Percentiles rank a stretch among this genome's conserved stretches.
These are phyloP conservation scores for Euphorbia tirucalli DNA, from an alignment of 345 rosid species.

Conservation along the genomic window DNA sequence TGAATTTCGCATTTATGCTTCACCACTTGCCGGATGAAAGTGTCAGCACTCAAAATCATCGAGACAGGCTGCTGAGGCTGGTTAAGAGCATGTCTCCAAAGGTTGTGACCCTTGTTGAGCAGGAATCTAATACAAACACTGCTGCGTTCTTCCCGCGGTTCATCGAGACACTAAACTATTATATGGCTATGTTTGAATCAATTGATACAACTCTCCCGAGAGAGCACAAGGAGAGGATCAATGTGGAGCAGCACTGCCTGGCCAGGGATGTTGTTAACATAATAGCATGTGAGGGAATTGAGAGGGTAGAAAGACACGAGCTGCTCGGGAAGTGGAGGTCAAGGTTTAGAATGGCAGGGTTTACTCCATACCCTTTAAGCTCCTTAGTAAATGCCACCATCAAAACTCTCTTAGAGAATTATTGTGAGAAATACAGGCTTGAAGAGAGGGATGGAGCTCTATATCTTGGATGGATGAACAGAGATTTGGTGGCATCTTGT, in stretches of 20 bases:
- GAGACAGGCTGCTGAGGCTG: constrained; percentile 65
- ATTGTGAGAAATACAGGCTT: constrained; percentile 56
- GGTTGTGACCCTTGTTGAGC: constrained; percentile 90
- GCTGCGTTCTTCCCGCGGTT: constrained; percentile 81
- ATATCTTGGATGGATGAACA: constrained; percentile 82
- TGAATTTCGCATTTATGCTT: constrained; percentile 80
- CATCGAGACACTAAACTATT: constrained; percentile 66
- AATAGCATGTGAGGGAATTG: constrained; percentile 83
- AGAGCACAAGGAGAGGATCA: constrained; percentile 73
- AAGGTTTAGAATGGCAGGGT: constrained; percentile 83
- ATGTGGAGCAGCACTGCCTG: constrained; percentile 86
- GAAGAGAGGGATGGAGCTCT: constrained; percentile 78
- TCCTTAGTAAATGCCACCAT: constrained; percentile 70
- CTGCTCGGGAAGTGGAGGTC: constrained; percentile 83
- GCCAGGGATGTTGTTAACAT: constrained; percentile 86
- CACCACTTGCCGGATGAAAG: constrained; percentile 91
- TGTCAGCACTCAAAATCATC: constrained; percentile 72
- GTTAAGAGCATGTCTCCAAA: constrained; percentile 73
- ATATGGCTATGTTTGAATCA: constrained; percentile 88
- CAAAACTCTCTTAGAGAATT: constrained; percentile 57
- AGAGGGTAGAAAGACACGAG: constrained; percentile 83
- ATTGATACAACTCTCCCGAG: constrained; percentile 69
- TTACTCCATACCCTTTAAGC: constrained; percentile 70
- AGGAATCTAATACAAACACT: constrained; percentile 87
- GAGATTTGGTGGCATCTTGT: constrained; percentile 82